Evolutionary conservation across 1,139 yeast species (phyloP).

Genomic region (Magnusiomyces tetraspermus): DNA sequence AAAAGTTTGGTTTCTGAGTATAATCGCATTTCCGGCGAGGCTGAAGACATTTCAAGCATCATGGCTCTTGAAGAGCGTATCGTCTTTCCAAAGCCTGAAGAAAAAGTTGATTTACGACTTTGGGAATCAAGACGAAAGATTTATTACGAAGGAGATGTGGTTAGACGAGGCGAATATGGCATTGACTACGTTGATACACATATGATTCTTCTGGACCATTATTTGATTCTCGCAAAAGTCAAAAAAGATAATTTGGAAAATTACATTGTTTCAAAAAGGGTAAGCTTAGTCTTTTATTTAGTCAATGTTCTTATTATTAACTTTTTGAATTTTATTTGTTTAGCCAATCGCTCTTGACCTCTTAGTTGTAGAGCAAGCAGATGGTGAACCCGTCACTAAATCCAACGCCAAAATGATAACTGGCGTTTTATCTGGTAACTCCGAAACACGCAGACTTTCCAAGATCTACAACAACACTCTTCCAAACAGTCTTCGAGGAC

Average conservation of each 20-base stretch:
- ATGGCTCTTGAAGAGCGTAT: conserved; percentile 28
- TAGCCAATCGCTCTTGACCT: conserved; percentile 37
- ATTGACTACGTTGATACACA: conserved; percentile 40
- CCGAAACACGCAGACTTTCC: conserved; percentile 13
- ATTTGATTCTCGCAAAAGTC: conserved; percentile 56
- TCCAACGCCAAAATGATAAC: conserved; percentile 24
- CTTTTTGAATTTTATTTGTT: neutral
- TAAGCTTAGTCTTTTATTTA: conserved; percentile 12
- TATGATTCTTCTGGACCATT: conserved; percentile 63
- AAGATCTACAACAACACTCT: conserved; percentile 9
- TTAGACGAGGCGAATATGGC: conserved; percentile 55
- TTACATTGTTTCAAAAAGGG: conserved; percentile 15
- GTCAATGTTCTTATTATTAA: conserved; percentile 3
- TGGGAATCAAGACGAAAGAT: conserved; percentile 46
- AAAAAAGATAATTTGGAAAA: conserved; percentile 27
- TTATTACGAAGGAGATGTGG: conserved; percentile 50
- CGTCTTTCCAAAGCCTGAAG: conserved; percentile 33
- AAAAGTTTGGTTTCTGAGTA: conserved; percentile 40
- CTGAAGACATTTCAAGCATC: conserved; percentile 36
- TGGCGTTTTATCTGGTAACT: conserved; percentile 12
- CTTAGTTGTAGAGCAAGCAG: conserved; percentile 29
- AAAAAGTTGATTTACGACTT: conserved; percentile 40
- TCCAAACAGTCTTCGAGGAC: neutral
- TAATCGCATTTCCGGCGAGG: conserved; percentile 38
- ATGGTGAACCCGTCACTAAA: conserved; percentile 30